A percentile compares a stretch with the other conserved stretches of the same genome.
Conservation (phyloP, 306 rosid species). For the Malus sylvestris region DNA sequence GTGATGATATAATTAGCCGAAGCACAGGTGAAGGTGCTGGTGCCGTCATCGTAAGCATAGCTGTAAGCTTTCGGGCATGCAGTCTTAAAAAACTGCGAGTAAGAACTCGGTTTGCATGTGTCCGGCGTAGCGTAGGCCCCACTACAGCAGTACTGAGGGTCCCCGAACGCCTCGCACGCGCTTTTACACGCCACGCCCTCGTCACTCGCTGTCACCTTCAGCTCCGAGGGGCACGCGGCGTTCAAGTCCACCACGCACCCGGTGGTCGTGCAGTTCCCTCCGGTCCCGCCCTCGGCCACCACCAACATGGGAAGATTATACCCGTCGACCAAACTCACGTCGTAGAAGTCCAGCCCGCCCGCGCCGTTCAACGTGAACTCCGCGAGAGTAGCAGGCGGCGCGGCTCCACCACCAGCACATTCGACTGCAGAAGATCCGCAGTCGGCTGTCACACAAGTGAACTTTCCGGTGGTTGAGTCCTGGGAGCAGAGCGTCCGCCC, state of each 20-base stretch:
- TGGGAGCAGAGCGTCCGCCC: constrained; percentile 60
- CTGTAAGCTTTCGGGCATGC: constrained; percentile 87
- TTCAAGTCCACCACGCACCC: constrained; percentile 67
- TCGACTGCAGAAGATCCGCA: constrained; percentile 57
- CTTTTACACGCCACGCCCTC: constrained; percentile 75
- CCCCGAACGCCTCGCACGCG: constrained; percentile 88
- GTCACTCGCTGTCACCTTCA: constrained; percentile 22
- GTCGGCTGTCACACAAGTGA: constrained; percentile 70
- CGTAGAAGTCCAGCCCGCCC: constrained; percentile 69
- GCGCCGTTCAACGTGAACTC: constrained; percentile 73
- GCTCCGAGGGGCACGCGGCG: constrained; percentile 58
- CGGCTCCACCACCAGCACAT: constrained; percentile 49
- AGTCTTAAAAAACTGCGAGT: constrained; percentile 58
- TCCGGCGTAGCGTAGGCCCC: constrained; percentile 61
- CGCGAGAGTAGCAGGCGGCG: constrained; percentile 62
- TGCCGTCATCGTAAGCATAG: constrained; percentile 80
- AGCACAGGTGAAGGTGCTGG: constrained; percentile 86
- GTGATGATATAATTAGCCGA: constrained; percentile 60
- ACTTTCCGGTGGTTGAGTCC: constrained; percentile 41
- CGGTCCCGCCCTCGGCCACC: constrained; percentile 45
- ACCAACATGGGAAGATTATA: constrained; percentile 68
- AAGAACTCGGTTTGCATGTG: constrained; percentile 64
- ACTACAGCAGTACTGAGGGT: constrained; percentile 70
- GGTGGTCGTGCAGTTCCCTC: constrained; percentile 58
- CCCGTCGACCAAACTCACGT: constrained; percentile 90